These are phyloP conservation scores for Fusarium sp. DNA, from an alignment of 2,329 filamentous ascomycete species.

Conservation along the genomic window DNA sequence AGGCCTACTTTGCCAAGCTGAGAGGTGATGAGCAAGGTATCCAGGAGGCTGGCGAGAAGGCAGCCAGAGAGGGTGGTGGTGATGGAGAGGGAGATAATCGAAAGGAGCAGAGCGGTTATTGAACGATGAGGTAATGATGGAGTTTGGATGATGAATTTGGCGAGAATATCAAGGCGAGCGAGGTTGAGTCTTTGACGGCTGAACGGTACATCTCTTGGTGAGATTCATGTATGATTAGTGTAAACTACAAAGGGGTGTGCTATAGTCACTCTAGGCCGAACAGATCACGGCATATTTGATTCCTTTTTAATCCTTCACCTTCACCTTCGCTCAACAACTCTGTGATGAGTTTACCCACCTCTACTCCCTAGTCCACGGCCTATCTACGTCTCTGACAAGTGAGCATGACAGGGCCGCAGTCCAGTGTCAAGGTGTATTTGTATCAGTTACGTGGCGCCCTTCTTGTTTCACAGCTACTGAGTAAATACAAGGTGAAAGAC, in stretches of 20 bases:
- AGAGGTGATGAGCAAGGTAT: conserved; percentile 86
- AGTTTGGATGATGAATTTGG: not conserved
- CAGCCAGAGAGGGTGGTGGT: conserved; percentile 49
- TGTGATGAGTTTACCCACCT: not conserved
- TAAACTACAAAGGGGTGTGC: conserved; percentile 6
- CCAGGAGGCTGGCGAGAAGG: conserved; percentile 67
- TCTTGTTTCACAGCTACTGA: not conserved
- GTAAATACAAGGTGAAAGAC: not conserved
- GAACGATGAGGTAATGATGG: not conserved
- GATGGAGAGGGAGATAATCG: conserved; percentile 48
- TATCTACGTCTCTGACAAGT: not conserved
- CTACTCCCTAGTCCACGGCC: not conserved
- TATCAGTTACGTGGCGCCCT: too few species aligned
- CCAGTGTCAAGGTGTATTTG: not conserved
- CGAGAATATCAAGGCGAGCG: not conserved
- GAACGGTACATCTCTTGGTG: not conserved
- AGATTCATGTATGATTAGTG: conserved; percentile 24
- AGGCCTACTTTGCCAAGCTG: conserved; percentile 93
- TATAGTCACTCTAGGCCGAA: conserved; percentile 3
- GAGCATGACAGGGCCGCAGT: not conserved
- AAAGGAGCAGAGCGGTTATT: conserved; percentile 66
- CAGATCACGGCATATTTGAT: not conserved
- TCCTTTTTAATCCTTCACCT: not conserved
- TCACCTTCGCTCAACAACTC: not conserved
- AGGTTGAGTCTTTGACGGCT: not conserved